Evolutionary conservation across 176 grass and related monocot genomes (phyloP), one percentile per base, ranked within the genome.

Genomic region (Tuctoria greenei): DNA sequence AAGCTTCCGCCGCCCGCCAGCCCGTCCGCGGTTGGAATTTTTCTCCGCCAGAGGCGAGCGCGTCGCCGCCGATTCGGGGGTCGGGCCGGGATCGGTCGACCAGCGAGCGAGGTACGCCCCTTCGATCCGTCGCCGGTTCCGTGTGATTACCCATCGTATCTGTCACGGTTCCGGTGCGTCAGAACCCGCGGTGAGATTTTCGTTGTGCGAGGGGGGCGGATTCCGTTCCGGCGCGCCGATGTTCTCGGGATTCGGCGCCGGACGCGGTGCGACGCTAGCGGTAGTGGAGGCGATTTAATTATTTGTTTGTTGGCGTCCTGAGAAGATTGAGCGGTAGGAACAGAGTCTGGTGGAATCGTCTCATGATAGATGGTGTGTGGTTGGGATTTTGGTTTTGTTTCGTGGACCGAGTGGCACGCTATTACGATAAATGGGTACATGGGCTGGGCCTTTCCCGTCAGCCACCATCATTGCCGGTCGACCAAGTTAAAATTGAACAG

Each of bases 21-120:
- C 8, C n/a, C 23, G 45, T 1, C 14, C 14, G 12, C 13, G 1
- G 11, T 17, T 2, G 21, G 35, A 31, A n/a, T 16, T 47, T 17
- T 46, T n/a, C 15, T 16, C 45, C 26, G 12, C 54, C 69, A 47
- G 31, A 31, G 31, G 2, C 31, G 31, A 31, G 31, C 31, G 31
- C 31, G 31, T 31, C 31, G 31, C 0, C 47, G 47, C 0, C 47
- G 75, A 58, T 52, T 44, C n/a, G 70, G n/a, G 35, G 56, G 49
- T 1, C 50, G 39, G 61, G 67, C 80, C 84, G 64, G 37, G 61
- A 73, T 86, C 84, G 64, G 37, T 50, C 20, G 25, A 0, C 10
- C 0, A n/a, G 3, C 4, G n/a, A n/a, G n/a, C 12, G 10, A 86
- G 84, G 84, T 86, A 81, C 26, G n/a, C 3, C 10, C 44, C 64